Evolutionary conservation across 2,329 filamentous ascomycete genomes (phyloP).

Genomic region (Microsporum audouinii): DNA sequence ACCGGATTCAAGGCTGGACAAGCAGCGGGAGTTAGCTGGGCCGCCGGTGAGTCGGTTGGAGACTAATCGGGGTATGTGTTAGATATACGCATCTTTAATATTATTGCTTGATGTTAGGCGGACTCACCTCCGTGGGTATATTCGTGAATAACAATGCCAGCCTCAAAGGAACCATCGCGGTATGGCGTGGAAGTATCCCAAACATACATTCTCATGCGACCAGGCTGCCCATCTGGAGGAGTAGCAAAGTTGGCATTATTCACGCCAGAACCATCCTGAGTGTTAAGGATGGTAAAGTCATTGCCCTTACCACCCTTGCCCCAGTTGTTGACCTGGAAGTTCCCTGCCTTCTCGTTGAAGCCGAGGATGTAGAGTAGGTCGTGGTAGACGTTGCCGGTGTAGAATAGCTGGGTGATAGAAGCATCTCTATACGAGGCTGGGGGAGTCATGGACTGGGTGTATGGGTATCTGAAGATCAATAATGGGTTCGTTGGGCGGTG

Average conservation of each 20-base stretch:
- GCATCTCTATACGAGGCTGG: slow-evolving; percentile 11
- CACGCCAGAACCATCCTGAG: slow-evolving; percentile 12
- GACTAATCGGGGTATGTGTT: slow-evolving; percentile 2
- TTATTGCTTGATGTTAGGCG: neutral
- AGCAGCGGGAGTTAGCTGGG: slow-evolving; percentile 10
- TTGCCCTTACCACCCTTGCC: slow-evolving; percentile 10
- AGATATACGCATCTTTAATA: neutral
- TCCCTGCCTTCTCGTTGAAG: slow-evolving; percentile 12
- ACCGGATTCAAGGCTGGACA: slow-evolving; percentile 10
- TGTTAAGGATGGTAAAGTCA: slow-evolving; percentile 11
- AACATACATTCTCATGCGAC: slow-evolving; percentile 13
- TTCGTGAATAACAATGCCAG: slow-evolving; percentile 13
- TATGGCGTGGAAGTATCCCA: slow-evolving; percentile 9
- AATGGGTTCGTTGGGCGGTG: slow-evolving; percentile 9
- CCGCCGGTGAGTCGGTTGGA: slow-evolving; percentile 13
- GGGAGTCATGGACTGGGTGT: slow-evolving; percentile 4
- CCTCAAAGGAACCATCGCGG: slow-evolving; percentile 11
- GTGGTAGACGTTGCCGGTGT: slow-evolving; percentile 11
- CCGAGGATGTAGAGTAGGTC: slow-evolving; percentile 10
- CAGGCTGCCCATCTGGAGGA: slow-evolving; percentile 12
- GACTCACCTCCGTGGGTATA: slow-evolving; percentile 12
- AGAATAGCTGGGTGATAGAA: slow-evolving; percentile 12
- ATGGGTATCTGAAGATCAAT: slow-evolving; percentile 12
- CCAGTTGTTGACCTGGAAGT: slow-evolving; percentile 11
- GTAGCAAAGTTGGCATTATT: slow-evolving; percentile 14